Conservation (phyloP, 2,329 filamentous ascomycete genomes). For the Nannizzia gypsea region DNA sequence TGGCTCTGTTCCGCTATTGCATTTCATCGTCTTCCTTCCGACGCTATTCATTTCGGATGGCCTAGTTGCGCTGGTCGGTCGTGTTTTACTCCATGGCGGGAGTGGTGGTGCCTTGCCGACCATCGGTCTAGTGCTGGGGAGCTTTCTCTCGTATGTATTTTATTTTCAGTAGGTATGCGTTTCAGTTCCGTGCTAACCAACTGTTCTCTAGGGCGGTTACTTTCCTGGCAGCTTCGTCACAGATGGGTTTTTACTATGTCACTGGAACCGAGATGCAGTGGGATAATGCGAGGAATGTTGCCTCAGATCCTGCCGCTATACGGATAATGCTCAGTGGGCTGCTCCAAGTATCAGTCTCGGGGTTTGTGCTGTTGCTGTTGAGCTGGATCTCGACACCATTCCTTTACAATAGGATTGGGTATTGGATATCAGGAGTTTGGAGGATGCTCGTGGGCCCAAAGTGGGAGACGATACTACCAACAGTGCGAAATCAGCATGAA, state of each 20-base stretch:
- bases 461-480: constrained; percentile 14
- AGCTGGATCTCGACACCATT: constrained; percentile 17
- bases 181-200: not conserved
- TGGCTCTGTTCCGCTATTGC: constrained; percentile 14
- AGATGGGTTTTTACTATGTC: constrained; percentile 24
- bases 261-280: constrained; percentile 25
- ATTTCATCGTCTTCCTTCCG: constrained; percentile 21
- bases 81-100: constrained; percentile 18
- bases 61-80: constrained; percentile 16
- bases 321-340: constrained; percentile 23
- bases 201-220: constrained; percentile 16
- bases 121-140: constrained; percentile 15
- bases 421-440: constrained; percentile 18
- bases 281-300: constrained; percentile 21
- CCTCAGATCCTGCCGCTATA: constrained; percentile 21
- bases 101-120: constrained; percentile 8
- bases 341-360: constrained; percentile 18
- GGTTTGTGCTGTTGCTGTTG: constrained; percentile 14
- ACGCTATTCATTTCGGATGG: constrained; percentile 23
- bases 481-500: constrained; percentile 3
- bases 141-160: constrained; percentile 18
- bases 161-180: not conserved
- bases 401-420: constrained; percentile 15
- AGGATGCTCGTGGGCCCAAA: constrained; percentile 11
- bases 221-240: constrained; percentile 19